A percentile compares a stretch with the other conserved stretches of the same genome.
Conservation (phyloP, 306 rosid species). For the Parietaria judaica region DNA sequence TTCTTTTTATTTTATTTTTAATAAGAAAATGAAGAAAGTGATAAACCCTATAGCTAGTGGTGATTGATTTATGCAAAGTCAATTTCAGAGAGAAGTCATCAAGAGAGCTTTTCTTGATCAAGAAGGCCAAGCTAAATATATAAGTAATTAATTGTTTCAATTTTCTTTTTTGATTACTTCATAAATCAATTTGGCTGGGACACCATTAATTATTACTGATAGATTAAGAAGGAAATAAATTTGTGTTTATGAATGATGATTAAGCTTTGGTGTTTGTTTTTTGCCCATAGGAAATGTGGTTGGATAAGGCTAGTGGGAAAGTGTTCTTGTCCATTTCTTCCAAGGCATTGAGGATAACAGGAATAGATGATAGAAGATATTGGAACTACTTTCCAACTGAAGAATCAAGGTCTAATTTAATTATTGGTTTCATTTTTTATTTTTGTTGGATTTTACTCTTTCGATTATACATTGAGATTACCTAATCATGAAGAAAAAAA, state of each 20-base stretch:
- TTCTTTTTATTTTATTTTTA: neutral
- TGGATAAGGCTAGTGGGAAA: conserved; percentile 54
- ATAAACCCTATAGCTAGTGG: neutral
- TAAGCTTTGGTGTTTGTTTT: neutral
- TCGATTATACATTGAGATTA: neutral
- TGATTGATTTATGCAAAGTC: neutral
- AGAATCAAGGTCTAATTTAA: conserved; percentile 64
- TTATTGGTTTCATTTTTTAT: neutral
- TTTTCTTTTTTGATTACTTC: neutral
- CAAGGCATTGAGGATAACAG: conserved; percentile 64
- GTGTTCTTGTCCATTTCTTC: conserved; percentile 57
- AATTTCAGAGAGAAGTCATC: neutral
- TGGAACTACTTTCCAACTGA: conserved; percentile 65
- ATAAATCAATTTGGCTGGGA: neutral
- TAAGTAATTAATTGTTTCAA: neutral
- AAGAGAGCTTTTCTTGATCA: neutral
- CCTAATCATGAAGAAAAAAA: no score
- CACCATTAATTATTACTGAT: no score
- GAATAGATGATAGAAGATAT: conserved; percentile 87
- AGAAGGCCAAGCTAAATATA: neutral
- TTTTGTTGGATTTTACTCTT: neutral
- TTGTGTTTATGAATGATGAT: neutral
- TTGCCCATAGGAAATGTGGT: conserved; percentile 48
- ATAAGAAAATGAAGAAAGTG: neutral
- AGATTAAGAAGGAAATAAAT: no score